Conservation (phyloP, 108 stramenopile species). For the Licmophora abbreviata region DNA sequence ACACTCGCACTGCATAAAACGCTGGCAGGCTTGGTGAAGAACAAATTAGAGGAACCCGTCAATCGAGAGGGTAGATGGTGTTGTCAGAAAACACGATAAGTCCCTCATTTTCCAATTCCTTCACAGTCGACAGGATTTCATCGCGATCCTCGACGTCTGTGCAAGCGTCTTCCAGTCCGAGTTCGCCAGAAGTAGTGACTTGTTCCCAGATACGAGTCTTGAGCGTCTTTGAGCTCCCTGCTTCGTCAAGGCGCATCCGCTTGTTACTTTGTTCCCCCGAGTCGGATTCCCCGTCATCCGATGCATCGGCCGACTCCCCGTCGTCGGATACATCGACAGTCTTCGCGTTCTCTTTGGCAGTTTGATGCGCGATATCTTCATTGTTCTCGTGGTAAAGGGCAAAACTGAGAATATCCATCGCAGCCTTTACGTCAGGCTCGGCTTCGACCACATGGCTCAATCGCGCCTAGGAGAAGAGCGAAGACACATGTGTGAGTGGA, state of each 20-base stretch:
- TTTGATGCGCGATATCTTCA: constrained; percentile 1
- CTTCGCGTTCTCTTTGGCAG: not conserved
- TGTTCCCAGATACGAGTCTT: constrained; percentile 40
- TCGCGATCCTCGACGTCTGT: constrained; percentile 35
- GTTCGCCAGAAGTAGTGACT: constrained; percentile 33
- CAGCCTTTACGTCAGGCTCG: constrained; percentile 62
- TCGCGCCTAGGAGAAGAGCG: too few relatives aligned
- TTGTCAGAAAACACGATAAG: constrained; percentile 43
- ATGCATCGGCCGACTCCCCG: constrained; percentile 8
- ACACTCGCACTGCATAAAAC: too few relatives aligned
- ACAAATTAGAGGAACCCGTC: not conserved
- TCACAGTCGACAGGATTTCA: constrained; percentile 25
- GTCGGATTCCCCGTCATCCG: constrained; percentile 35
- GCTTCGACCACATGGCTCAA: constrained; percentile 63
- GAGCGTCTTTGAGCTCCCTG: constrained; percentile 17
- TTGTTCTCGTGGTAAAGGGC: constrained; percentile 81
- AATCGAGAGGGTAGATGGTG: constrained; percentile 1
- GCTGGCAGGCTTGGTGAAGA: too few relatives aligned
- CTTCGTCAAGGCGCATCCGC: constrained; percentile 19
- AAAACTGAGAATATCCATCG: constrained; percentile 85
- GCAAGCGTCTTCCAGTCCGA: constrained; percentile 40
- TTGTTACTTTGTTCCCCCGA: constrained; percentile 18
- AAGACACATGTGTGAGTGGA: too few relatives aligned
- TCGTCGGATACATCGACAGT: constrained; percentile 9
- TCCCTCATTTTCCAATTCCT: constrained; percentile 41